phyloP scores from a whole-genome alignment of 768 basidiomycete species.

The Hericium alpestre region DNA sequence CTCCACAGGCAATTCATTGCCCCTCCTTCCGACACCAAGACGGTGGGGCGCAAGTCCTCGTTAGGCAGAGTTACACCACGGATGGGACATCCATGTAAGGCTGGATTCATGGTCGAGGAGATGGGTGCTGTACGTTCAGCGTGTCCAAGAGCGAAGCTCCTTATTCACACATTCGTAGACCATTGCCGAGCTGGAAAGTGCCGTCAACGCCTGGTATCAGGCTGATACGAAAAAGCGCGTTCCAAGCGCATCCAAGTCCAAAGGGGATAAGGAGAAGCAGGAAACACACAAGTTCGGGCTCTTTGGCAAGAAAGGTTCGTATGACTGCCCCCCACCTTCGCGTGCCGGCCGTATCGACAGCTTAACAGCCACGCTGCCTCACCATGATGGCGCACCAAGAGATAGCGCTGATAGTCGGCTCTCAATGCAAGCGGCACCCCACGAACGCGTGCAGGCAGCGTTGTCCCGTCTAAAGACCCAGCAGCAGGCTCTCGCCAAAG shows the following conservation, averaged over 20 bases:
- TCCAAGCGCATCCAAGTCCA: conserved; percentile 19
- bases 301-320: conserved; percentile 13
- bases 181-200: conserved; percentile 47
- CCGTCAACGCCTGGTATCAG: conserved; percentile 33
- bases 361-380: too few relatives aligned
- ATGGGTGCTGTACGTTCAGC: conserved; percentile 46
- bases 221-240: conserved; percentile 26
- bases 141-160: neutral
- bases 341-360: neutral
- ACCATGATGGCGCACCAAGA: too few relatives aligned
- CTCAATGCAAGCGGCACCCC: conserved; percentile 2
- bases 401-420: too few relatives aligned
- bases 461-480: conserved; percentile 50
- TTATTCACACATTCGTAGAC: conserved; percentile 28
- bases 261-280: conserved; percentile 39
- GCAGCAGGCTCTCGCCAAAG: conserved; percentile 40
- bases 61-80: conserved; percentile 26
- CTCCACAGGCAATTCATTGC: conserved; percentile 50
- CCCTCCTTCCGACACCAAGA: conserved; percentile 26
- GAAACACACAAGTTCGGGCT: conserved; percentile 29
- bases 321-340: neutral
- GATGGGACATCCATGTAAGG: conserved; percentile 39
- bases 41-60: conserved; percentile 25
- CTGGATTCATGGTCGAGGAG: conserved; percentile 48
- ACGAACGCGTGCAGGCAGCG: conserved; percentile 36